Evolutionary conservation across 805 yeast species (phyloP).

Genomic region (Yarrowia sp.): DNA sequence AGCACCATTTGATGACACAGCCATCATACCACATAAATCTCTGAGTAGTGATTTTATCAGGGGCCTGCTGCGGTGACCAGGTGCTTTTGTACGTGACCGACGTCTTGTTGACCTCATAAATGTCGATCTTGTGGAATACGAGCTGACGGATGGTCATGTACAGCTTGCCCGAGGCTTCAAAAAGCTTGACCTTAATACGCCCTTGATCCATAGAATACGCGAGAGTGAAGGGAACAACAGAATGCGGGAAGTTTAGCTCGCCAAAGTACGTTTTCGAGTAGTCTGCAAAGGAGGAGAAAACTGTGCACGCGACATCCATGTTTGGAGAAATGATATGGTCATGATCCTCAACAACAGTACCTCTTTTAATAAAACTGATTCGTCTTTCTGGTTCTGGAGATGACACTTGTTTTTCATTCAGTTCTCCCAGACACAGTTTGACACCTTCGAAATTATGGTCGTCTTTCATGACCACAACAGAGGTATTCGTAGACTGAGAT

Average conservation of each 20-base stretch:
- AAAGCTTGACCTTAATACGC: conserved; percentile 2
- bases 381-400: background rate
- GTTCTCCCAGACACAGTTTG: background rate
- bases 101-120: background rate
- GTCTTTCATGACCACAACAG: conserved; percentile 12
- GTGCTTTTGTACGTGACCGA: background rate
- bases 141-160: conserved; percentile 4
- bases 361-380: background rate
- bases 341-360: background rate
- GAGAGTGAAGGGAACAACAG: background rate
- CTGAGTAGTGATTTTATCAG: background rate
- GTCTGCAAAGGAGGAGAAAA: background rate
- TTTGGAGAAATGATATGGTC: background rate
- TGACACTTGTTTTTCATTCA: background rate
- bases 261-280: conserved; percentile 5
- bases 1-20: conserved; percentile 2
- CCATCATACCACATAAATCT: conserved; percentile 17
- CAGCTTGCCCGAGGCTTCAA: conserved; percentile 4
- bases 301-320: background rate
- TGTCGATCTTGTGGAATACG: conserved; percentile 12
- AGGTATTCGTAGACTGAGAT: background rate
- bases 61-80: background rate
- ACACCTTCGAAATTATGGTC: conserved; percentile 8
- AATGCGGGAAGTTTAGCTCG: background rate
- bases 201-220: conserved; percentile 16